Base-by-base conservation (phyloP, 768 basidiomycete genomes). In the Albatrellus ellisii region DNA sequence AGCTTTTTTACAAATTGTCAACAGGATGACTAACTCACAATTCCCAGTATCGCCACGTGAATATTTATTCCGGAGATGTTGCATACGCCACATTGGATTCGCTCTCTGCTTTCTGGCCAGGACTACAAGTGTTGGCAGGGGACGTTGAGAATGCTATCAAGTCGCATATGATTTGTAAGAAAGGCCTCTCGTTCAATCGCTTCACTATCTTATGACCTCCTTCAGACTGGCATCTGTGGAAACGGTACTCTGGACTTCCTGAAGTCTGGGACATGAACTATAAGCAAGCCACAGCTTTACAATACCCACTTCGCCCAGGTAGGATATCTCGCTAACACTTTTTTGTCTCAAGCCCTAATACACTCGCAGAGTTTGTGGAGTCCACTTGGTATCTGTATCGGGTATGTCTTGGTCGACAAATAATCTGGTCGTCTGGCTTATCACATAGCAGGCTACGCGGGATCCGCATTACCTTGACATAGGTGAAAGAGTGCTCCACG, bases 21-120 rank as follows among this genome's bases (percentile, higher is more conserved):
- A n/a, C 3, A 14, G 21, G 26, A 31, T 36, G 22, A n/a, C 29
- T 27, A 37, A 26, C 27, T 44, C 21, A 25, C 27, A 46, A 42
- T 34, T 32, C 7, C 28, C 53, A 95, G 92, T 97, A 80, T 65
- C 83, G 86, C 34, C 77, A 72, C 18, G 77, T 91, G n/a, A 76
- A 87, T 44, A 84, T 91, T 6, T 44, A 51, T 37, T 57, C 58
- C 15, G 60, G 92, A 15, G 79, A 86, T 45, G 65, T 76, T 4
- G 68, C 78, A 6, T 86, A 79, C 54, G 62, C 69, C 34, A 82
- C 79, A n/a, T 66, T 94, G n/a, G 95, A 99, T 57, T 95, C 90
- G 2, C 64, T 99, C 12, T 88, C 90, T 2, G 91, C 95, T 1
- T 99, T 98, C 59, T 90, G 92, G 78, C 89, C 94, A n/a, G 95